These are phyloP conservation scores for Rhynchospora tenuis DNA, from an alignment of 176 grass and related monocot genomes.

Conservation along the genomic window DNA sequence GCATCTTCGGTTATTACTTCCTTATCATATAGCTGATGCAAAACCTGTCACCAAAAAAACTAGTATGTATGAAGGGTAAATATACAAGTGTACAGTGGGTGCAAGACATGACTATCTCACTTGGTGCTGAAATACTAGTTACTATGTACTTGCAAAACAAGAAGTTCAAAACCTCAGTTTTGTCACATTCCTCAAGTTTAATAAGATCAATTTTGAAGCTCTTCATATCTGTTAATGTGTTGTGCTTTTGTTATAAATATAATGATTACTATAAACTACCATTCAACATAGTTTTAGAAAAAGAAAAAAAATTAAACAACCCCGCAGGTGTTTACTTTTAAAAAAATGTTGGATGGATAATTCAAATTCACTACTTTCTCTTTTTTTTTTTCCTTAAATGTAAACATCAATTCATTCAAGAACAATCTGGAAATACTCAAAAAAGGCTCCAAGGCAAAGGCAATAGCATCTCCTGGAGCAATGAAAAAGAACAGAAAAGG, in stretches of 20 bases:
- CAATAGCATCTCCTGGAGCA: background rate
- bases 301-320: no score
- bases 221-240: background rate
- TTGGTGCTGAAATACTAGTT: background rate
- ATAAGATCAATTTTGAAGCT: background rate
- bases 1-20: conserved; percentile 79
- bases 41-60: conserved; percentile 38
- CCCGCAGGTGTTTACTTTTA: no score
- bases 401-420: background rate
- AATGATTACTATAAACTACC: background rate
- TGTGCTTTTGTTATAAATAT: background rate
- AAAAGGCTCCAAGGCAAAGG: background rate
- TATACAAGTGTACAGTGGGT: background rate
- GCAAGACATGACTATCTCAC: background rate
- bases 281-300: background rate
- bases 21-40: conserved; percentile 59
- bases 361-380: background rate
- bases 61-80: background rate
- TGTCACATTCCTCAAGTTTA: background rate
- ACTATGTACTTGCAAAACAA: background rate
- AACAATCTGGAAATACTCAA: background rate
- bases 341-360: background rate
- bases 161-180: background rate
- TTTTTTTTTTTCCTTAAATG: background rate
- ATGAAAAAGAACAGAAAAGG: conserved; percentile 8